Conservation (phyloP, 129 eudicot species). For the Scalesia atractyloides region DNA sequence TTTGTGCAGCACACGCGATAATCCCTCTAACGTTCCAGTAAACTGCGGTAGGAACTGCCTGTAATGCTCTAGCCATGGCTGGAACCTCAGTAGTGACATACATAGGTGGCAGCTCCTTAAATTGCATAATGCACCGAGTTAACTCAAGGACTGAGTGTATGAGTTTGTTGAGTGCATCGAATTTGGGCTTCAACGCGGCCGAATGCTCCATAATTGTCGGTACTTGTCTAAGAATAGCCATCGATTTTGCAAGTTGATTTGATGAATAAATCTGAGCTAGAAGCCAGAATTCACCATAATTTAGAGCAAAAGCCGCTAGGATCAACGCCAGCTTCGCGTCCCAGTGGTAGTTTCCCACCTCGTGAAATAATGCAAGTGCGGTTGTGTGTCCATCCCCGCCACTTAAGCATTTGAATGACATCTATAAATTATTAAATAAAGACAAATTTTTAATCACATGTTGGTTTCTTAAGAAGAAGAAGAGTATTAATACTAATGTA, state of each 20-base stretch:
- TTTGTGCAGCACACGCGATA: conserved; percentile 64
- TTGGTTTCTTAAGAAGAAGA: neutral
- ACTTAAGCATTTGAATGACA: conserved; percentile 47
- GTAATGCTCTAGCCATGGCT: conserved; percentile 51
- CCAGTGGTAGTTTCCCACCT: conserved; percentile 71
- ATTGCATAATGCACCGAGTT: conserved; percentile 54
- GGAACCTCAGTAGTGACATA: conserved; percentile 55
- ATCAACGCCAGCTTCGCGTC: conserved; percentile 77
- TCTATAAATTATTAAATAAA: conserved; percentile 38
- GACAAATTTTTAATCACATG: neutral
- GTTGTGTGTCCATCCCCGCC: conserved; percentile 63
- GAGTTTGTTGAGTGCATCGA: conserved; percentile 64
- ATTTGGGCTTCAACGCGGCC: conserved; percentile 49
- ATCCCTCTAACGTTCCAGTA: conserved; percentile 76
- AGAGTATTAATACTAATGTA: conserved; percentile 3
- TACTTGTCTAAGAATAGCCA: conserved; percentile 73
- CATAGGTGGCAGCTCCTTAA: conserved; percentile 58
- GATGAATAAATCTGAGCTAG: conserved; percentile 63
- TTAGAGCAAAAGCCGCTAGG: conserved; percentile 77
- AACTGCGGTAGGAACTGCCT: conserved; percentile 66
- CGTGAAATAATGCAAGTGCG: conserved; percentile 54
- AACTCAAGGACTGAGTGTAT: conserved; percentile 50
- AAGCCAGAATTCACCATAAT: conserved; percentile 92
- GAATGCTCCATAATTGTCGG: conserved; percentile 58
- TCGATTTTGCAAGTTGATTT: conserved; percentile 76